Base-by-base conservation (phyloP, 768 basidiomycete species). In the Lentinula boryana region DNA sequence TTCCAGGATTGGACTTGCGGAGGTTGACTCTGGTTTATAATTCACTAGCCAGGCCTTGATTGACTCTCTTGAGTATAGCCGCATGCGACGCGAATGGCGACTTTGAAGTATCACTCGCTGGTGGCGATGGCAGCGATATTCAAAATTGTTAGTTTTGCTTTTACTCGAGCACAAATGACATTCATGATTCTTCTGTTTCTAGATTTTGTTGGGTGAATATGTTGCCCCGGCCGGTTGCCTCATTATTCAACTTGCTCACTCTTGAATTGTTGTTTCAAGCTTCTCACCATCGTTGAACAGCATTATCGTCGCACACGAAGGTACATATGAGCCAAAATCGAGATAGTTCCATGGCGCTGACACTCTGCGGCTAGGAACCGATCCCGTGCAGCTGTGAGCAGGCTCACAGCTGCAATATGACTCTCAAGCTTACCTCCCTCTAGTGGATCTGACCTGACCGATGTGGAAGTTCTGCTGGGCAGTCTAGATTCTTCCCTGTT, bases 241-340 rank as follows among this genome's bases (percentile, higher is more conserved):
- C 36, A 12, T 18, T 7, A 5, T 27, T 3, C 4, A 27, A 27
- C 27, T 27, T 27, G 27, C 27, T 27, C 27, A 27, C 27, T 4
- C 27, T 27, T 27, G 27, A 27, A 27, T 27, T 78, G 69, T 62
- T 75, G 77, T 21, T 36, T 9, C 21, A 23, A 80, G 80, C 8
- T 78, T 75, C 61, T 78, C 76, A 70, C 73, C 76, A 2, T 52
- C 63, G 16, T 62, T 74, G 60, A 67, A 72, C 46, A 67, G 78
- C 0, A 73, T 80, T 36, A 70, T 81, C 18, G 78, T 81, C 7
- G 74, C 77, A 2, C 80, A 80, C 60, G 70, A 81, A 59, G 80
- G 80, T 8, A 81, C 80, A 10, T 74, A 81, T 55, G 73, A 76
- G 10, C 70, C 64, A 0, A 66, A 73, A 51, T 58, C 80, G 77